Evolutionary conservation across 495 filamentous ascomycete species (phyloP).

Genomic region (Pseudomonodictys pantanalensis): DNA sequence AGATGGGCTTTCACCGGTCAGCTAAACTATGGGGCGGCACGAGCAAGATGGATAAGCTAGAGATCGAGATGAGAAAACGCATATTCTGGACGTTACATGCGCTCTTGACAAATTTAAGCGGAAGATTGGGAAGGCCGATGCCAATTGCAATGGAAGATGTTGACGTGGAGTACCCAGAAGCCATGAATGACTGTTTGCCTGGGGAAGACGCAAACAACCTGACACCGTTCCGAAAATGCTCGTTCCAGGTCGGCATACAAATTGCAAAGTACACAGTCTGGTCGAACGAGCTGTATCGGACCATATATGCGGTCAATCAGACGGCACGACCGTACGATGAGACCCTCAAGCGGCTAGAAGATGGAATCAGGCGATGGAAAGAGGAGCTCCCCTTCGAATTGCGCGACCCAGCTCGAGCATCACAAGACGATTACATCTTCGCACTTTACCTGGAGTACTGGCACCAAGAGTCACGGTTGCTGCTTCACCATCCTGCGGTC

Average conservation of each 20-base stretch:
- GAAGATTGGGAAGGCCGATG: conserved; percentile 74
- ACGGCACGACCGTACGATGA: conserved; percentile 58
- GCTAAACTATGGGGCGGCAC: conserved; percentile 59
- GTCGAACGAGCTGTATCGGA: conserved; percentile 67
- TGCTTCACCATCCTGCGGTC: conserved; percentile 69
- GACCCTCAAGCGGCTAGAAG: conserved; percentile 61
- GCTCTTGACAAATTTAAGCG: conserved; percentile 62
- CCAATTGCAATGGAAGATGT: conserved; percentile 65
- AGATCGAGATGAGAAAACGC: conserved; percentile 72
- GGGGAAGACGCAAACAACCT: conserved; percentile 49
- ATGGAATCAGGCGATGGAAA: conserved; percentile 54
- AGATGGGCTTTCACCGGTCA: conserved; percentile 70
- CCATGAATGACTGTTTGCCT: conserved; percentile 64
- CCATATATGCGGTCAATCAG: conserved; percentile 63
- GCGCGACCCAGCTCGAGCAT: conserved; percentile 43
- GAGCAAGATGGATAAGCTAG: conserved; percentile 50
- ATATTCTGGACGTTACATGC: conserved; percentile 68
- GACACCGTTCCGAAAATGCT: conserved; percentile 54
- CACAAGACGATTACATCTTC: conserved; percentile 51
- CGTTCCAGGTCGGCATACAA: conserved; percentile 61
- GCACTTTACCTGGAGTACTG: conserved; percentile 49
- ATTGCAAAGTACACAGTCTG: conserved; percentile 59
- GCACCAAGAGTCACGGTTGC: conserved; percentile 49
- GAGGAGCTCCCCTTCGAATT: conserved; percentile 58
- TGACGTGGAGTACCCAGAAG: conserved; percentile 70